phyloP scores from a whole-genome alignment of 2,329 filamentous ascomycete species.

The Phyllosticta capitalensis region DNA sequence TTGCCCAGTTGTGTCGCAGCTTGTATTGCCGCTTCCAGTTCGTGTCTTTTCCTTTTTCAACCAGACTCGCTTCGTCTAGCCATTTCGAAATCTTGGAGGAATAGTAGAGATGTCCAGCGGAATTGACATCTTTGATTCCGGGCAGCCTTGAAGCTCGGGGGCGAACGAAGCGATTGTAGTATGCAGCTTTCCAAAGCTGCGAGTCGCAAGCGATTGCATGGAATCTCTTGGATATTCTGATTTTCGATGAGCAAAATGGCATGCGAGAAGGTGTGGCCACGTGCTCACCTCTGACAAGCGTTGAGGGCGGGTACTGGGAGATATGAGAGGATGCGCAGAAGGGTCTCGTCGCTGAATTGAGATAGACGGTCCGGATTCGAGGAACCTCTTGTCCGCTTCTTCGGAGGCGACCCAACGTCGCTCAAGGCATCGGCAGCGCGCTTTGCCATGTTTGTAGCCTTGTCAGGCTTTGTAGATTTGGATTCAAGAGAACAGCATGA shows the following conservation, averaged over 20 bases:
- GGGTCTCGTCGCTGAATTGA: constrained; percentile 72
- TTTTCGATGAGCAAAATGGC: neutral
- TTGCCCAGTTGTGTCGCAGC: constrained; percentile 82
- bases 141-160: constrained; percentile 70
- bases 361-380: constrained; percentile 54
- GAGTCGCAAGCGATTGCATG: constrained; percentile 65
- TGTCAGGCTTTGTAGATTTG: neutral
- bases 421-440: constrained; percentile 20
- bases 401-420: constrained; percentile 18
- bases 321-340: constrained; percentile 72
- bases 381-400: constrained; percentile 37
- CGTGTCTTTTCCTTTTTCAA: constrained; percentile 42
- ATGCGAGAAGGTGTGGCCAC: neutral
- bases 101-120: constrained; percentile 36
- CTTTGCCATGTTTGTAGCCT: constrained; percentile 1
- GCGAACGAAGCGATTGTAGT: constrained; percentile 78
- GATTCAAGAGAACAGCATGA: neutral
- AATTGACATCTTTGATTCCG: constrained; percentile 44
- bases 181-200: constrained; percentile 83
- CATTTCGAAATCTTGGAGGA: constrained; percentile 50
- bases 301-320: constrained; percentile 62
- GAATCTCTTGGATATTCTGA: constrained; percentile 66
- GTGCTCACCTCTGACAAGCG: constrained; percentile 46
- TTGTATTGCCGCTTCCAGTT: constrained; percentile 89
- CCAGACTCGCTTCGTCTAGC: constrained; percentile 50